phyloP scores from a whole-genome alignment of 768 basidiomycete genomes.

The Leccinum rimulosum region DNA sequence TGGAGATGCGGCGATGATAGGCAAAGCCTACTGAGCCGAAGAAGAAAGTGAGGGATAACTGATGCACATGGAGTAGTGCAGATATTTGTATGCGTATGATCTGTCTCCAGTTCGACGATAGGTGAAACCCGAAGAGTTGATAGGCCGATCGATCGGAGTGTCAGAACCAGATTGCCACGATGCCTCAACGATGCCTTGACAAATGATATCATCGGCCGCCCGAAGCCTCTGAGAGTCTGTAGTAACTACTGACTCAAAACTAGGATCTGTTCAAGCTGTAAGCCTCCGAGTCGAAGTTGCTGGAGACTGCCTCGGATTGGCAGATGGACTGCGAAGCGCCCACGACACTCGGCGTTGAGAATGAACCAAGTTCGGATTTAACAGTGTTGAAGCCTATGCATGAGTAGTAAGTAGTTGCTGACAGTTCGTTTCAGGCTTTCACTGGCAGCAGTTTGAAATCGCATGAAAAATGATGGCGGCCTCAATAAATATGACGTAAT shows the following conservation, averaged over 20 bases:
- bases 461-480: neutral
- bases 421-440: neutral
- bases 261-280: too few species aligned
- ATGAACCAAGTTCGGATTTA: neutral
- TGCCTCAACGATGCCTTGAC: neutral
- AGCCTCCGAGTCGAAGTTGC: neutral
- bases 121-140: neutral
- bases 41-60: neutral
- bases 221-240: neutral
- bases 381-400: neutral
- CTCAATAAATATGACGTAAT: neutral
- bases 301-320: neutral
- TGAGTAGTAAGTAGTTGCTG: neutral
- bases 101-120: neutral
- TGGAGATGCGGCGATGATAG: neutral
- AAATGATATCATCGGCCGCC: neutral
- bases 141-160: neutral
- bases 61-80: neutral
- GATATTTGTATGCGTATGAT: neutral
- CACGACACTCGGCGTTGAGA: neutral
- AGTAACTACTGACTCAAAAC: neutral
- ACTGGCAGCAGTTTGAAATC: neutral
- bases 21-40: neutral
- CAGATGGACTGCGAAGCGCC: neutral
- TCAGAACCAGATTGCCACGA: neutral